phyloP scores from a whole-genome alignment of 2,329 filamentous ascomycete species.

The Plenodomus biglobosus region DNA sequence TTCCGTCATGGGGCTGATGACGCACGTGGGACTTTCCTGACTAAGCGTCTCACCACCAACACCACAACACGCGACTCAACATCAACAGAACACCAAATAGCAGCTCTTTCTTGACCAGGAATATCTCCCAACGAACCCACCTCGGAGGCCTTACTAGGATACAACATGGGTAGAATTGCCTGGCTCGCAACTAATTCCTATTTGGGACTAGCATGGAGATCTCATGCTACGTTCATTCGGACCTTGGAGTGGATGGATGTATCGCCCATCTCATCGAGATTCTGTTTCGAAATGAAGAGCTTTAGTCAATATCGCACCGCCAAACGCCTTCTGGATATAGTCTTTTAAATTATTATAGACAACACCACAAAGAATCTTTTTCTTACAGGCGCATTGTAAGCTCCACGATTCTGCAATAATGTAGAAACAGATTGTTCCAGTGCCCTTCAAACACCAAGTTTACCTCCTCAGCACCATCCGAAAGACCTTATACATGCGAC shows the following conservation, averaged over 20 bases:
- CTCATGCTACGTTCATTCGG: neutral
- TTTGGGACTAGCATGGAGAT: neutral
- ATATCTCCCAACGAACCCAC: neutral
- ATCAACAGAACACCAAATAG: neutral
- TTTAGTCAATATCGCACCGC: no score
- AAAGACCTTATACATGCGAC: no score
- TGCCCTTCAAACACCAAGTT: no score
- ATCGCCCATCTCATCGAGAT: no score
- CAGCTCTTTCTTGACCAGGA: neutral
- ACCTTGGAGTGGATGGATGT: neutral
- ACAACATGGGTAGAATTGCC: neutral
- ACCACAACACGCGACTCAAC: neutral
- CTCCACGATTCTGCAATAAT: no score
- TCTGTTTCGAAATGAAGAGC: no score
- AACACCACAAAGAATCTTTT: no score
- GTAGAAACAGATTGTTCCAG: no score
- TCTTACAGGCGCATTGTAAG: no score
- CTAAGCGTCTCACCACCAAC: neutral
- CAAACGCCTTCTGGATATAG: no score
- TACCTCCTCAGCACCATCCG: no score
- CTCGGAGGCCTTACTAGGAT: neutral
- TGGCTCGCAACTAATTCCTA: neutral
- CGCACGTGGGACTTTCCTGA: neutral
- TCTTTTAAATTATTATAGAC: no score
- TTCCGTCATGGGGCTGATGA: neutral